Percentiles rank a stretch among this genome's conserved stretches.
phyloP scores from a whole-genome alignment of 202 grass and related monocot species.

The Brachypodium distachyon region DNA sequence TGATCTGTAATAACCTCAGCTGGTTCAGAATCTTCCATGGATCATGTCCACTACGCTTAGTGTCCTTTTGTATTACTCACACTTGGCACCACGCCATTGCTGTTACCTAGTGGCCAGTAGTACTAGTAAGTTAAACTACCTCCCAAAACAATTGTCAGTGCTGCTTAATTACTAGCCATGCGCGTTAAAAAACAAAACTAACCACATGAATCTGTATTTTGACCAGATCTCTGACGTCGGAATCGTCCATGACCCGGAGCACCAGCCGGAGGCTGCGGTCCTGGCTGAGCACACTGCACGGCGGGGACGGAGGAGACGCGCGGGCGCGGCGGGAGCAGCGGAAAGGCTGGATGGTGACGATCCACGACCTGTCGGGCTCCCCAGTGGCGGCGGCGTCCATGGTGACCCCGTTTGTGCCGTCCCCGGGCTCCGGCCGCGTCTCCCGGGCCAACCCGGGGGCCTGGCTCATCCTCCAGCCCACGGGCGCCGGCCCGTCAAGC shows the following conservation, averaged over 20 bases:
- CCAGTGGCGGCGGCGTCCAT: constrained; percentile 84
- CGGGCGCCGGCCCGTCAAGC: constrained; percentile 40
- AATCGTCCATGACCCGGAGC: constrained; percentile 36
- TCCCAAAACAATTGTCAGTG: background rate
- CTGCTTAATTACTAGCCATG: background rate
- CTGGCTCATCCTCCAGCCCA: constrained; percentile 84
- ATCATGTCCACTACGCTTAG: constrained; percentile 3
- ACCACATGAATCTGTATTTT: constrained; percentile 6
- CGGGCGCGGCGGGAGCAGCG: constrained; percentile 51
- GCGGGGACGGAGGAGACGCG: constrained; percentile 25
- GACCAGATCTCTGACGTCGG: constrained; percentile 43
- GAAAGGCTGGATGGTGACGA: constrained; percentile 96
- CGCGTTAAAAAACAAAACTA: background rate
- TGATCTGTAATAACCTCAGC: background rate
- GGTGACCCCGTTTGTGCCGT: constrained; percentile 94
- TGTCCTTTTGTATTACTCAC: no score
- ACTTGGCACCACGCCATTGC: background rate
- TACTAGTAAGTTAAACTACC: background rate
- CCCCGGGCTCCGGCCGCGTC: constrained; percentile 78
- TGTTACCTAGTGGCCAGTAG: background rate
- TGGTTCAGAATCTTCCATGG: constrained; percentile 25
- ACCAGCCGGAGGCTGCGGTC: constrained; percentile 38
- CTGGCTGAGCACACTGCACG: constrained; percentile 53
- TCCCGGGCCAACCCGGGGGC: constrained; percentile 87
- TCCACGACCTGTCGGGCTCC: constrained; percentile 93